Conservation (phyloP, 305 asterid genomes). For the Fraxinus platypoda region DNA sequence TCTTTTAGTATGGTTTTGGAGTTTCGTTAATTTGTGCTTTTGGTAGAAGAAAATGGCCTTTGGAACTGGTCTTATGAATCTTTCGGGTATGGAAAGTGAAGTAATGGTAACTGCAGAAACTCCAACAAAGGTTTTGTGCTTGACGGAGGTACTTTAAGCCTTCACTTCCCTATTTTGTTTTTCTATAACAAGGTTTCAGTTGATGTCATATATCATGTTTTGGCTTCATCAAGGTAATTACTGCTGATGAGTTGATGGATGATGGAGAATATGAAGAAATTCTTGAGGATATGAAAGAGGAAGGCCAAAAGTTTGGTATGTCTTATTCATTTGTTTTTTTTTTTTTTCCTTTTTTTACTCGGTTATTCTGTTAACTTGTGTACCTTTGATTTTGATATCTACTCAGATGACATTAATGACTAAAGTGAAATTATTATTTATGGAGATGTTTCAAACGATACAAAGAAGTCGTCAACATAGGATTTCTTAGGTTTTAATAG, state of each 20-base stretch:
- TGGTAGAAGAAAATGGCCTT: slow-evolving; percentile 53
- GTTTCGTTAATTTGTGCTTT: slow-evolving; percentile 24
- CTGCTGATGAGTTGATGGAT: slow-evolving; percentile 50
- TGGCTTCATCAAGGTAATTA: slow-evolving; percentile 42
- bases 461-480: slow-evolving; percentile 2
- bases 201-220: slow-evolving; percentile 6
- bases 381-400: not conserved
- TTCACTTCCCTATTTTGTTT: slow-evolving; percentile 6
- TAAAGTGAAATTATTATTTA: not conserved
- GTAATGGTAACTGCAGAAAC: slow-evolving; percentile 25
- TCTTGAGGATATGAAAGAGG: slow-evolving; percentile 59
- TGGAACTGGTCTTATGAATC: slow-evolving; percentile 45
- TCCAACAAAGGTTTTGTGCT: slow-evolving; percentile 60
- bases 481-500: not conserved
- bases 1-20: not conserved
- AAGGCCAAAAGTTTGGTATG: slow-evolving; percentile 61
- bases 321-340: not conserved
- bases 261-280: slow-evolving; percentile 60
- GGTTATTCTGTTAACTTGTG: slow-evolving; percentile 1
- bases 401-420: not conserved
- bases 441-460: not conserved
- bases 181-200: slow-evolving; percentile 11
- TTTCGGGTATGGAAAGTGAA: slow-evolving; percentile 28
- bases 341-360: not conserved
- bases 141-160: slow-evolving; percentile 42